A percentile compares a stretch with the other conserved stretches of the same genome.
phyloP scores from a whole-genome alignment of 176 grass and related monocot genomes.

The Lolium perenne region DNA sequence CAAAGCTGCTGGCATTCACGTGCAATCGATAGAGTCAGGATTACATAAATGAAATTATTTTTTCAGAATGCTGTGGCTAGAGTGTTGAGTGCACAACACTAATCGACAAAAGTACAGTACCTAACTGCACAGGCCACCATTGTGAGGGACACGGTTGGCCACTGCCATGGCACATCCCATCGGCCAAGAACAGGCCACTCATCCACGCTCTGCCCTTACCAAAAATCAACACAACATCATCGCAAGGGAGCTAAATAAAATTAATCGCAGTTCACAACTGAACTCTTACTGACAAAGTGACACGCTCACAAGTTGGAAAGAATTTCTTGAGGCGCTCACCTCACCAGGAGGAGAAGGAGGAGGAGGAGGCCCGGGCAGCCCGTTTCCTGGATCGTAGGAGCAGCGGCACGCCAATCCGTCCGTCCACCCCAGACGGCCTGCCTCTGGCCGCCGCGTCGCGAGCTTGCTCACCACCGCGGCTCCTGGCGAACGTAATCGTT shows the following conservation, averaged over 20 bases:
- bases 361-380: constrained; percentile 1
- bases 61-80: not conserved
- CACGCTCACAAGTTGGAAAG: not conserved
- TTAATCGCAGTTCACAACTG: not conserved
- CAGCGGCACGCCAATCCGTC: constrained; percentile 41
- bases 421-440: not conserved
- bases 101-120: constrained; percentile 31
- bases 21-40: not conserved
- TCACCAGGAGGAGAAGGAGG: constrained; percentile 35
- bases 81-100: not conserved
- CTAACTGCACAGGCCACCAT: constrained; percentile 84
- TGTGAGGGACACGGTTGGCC: constrained; percentile 81
- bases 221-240: constrained; percentile 4
- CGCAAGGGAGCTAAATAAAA: not conserved
- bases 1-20: not conserved
- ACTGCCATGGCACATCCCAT: constrained; percentile 95
- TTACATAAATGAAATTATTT: not conserved
- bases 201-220: constrained; percentile 44
- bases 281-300: not conserved
- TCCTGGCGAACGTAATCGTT: not conserved
- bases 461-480: constrained; percentile 8
- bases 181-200: constrained; percentile 58
- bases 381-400: constrained; percentile 33
- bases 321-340: constrained; percentile 37
- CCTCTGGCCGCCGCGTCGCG: not conserved